A percentile compares a stretch with the other conserved stretches of the same genome.
These are phyloP conservation scores for Xerocomus spinulosus DNA, from an alignment of 768 basidiomycete genomes.

Conservation along the genomic window DNA sequence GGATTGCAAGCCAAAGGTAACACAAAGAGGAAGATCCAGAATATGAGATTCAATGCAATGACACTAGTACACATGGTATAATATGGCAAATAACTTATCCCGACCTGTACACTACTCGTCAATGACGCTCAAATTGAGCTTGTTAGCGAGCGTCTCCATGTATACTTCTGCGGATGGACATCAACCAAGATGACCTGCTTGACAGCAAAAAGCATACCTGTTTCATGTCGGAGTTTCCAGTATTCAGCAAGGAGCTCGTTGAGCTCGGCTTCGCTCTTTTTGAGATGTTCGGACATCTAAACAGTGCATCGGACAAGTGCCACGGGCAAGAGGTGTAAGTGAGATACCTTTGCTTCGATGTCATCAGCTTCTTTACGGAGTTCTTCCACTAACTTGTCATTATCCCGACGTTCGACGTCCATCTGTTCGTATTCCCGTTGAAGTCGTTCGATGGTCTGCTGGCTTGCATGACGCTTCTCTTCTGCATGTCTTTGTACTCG, in stretches of 20 bases:
- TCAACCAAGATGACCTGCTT: neutral
- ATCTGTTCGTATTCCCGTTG: conserved; percentile 78
- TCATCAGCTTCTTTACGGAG: conserved; percentile 65
- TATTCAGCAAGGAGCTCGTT: conserved; percentile 79
- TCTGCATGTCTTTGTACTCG: conserved; percentile 75
- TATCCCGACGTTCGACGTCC: conserved; percentile 69
- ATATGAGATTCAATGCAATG: conserved; percentile 5
- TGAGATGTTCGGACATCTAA: conserved; percentile 75
- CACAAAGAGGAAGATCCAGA: conserved; percentile 33
- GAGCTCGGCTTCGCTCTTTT: conserved; percentile 71
- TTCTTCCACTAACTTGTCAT: conserved; percentile 76
- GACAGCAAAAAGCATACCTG: conserved; percentile 42
- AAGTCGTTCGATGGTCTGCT: conserved; percentile 68
- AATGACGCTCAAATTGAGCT: conserved; percentile 57
- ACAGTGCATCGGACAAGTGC: neutral
- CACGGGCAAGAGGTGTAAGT: neutral
- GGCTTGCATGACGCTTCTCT: conserved; percentile 71
- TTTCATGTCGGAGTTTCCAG: conserved; percentile 72
- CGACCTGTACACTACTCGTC: conserved; percentile 15
- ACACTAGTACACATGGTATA: conserved; percentile 14
- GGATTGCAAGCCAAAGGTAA: conserved; percentile 46
- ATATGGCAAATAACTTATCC: conserved; percentile 18
- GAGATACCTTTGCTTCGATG: conserved; percentile 56
- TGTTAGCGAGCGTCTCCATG: conserved; percentile 83
- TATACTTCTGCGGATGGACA: conserved; percentile 55